Base-by-base conservation (phyloP, 2,329 filamentous ascomycete genomes). In the Colletotrichum tofieldiae region DNA sequence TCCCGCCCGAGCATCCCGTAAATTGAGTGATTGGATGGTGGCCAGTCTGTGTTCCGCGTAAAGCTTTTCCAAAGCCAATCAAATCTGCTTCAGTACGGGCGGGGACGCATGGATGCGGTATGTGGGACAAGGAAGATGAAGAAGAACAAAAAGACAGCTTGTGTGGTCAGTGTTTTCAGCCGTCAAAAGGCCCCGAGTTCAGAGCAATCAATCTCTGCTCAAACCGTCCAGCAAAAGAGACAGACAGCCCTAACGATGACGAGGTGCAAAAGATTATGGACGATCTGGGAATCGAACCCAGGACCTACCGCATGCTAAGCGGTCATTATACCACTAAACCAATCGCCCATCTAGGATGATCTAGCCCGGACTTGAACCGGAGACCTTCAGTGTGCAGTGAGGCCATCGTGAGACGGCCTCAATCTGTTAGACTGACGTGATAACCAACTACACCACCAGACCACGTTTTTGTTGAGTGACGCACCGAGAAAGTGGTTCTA, bases 341-440 rank as follows among this genome's bases (percentile, higher is more conserved):
- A 71, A 62, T 71, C 68, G 68, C 68, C 68, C 68, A 47, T 0
- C 0, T 2, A 2, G 12, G 2, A 41, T 72, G 69, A 72, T 72
- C 59, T 69, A 61, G 69, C 69, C 69, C 69, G 69, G 69, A 72
- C 69, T 72, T 72, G 65, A 72, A 69, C 69, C 65, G 69, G 69
- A 72, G 69, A 72, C 69, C 65, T 72, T 69, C 69, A 72, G 69
- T 72, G 69, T 63, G 39, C 56, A 37, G 29, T 23, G 58, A 32
- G 41, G 29, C 5, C 0, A 61, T 32, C 29, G 18, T 47, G 26
- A 37, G 16, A 35, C 9, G 6, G 1, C 20, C 49, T 43, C 39
- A 7, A 29, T 3, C 35, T 80, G 82, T 85, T 85, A 85, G 82
- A 84, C 83, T 84, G 82, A 85, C 80, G 83, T 84, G 83, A 84